These are phyloP conservation scores for Pascua guehoae DNA, from an alignment of 1,284 basidiomycete genomes.

Conservation along the genomic window DNA sequence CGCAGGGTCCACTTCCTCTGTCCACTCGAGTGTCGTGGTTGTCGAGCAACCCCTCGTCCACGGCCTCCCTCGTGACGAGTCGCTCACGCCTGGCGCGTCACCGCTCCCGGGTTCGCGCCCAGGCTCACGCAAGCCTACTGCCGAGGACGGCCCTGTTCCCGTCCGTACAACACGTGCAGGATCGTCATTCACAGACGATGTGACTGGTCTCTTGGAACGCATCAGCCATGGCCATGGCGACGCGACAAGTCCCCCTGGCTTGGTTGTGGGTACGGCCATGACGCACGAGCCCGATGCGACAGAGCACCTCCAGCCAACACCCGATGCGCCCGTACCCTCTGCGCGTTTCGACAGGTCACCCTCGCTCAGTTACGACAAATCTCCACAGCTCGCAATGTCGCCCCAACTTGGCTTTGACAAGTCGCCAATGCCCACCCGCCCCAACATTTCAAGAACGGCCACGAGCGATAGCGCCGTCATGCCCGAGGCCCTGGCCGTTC, in stretches of 20 bases:
- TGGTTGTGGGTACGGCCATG: not conserved
- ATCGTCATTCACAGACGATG: conserved; percentile 39
- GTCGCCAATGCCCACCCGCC: too few relatives aligned
- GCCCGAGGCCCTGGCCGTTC: too few relatives aligned
- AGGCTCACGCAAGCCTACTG: conserved; percentile 4
- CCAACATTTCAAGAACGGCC: too few relatives aligned
- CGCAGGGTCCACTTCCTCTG: conserved; percentile 3
- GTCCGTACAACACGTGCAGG: not conserved
- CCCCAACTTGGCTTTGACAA: too few relatives aligned
- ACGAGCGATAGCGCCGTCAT: too few relatives aligned
- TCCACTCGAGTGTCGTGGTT: not conserved
- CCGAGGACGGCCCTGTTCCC: not conserved
- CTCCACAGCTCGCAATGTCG: too few relatives aligned
- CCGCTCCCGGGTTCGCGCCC: not conserved
- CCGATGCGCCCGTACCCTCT: not conserved
- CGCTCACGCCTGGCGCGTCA: not conserved
- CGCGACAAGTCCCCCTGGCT: not conserved
- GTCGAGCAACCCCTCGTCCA: not conserved
- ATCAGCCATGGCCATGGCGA: conserved; percentile 13
- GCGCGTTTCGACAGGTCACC: too few relatives aligned
- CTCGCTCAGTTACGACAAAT: too few relatives aligned
- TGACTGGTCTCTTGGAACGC: conserved; percentile 21
- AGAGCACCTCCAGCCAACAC: conserved; percentile 16
- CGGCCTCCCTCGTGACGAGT: not conserved
- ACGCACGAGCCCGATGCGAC: conserved; percentile 7